A percentile compares a stretch with the other conserved stretches of the same genome.
Evolutionary conservation across 2,329 filamentous ascomycete species (phyloP).

Genomic region (Aspergillus sp.): DNA sequence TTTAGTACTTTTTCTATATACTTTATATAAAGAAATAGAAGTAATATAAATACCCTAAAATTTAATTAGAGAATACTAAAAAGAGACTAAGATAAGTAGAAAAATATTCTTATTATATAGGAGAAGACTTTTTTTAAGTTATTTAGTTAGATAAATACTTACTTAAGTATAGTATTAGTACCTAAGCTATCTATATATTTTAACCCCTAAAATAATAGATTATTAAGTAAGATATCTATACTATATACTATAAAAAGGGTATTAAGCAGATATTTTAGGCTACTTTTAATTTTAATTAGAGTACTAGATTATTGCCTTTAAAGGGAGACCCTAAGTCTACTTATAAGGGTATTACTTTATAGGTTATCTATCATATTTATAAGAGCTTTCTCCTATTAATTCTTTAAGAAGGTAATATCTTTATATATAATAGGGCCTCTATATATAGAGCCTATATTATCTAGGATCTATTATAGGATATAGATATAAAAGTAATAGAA

Average conservation of each 20-base stretch:
- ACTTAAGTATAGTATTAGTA: slow-evolving; percentile 6
- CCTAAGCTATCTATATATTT: slow-evolving; percentile 5
- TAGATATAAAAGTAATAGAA: slow-evolving; percentile 7
- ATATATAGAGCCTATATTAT: slow-evolving; percentile 7
- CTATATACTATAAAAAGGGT: slow-evolving; percentile 1
- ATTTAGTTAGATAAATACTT: slow-evolving; percentile 9
- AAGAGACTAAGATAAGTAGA: slow-evolving; percentile 6
- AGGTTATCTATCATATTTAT: slow-evolving; percentile 14
- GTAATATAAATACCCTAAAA: not conserved
- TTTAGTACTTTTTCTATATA: not conserved
- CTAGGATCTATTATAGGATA: slow-evolving; percentile 2
- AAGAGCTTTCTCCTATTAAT: slow-evolving; percentile 8
- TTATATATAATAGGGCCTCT: slow-evolving; percentile 10
- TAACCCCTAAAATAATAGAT: slow-evolving; percentile 1
- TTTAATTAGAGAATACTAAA: not conserved
- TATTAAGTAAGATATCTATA: slow-evolving; percentile 2
- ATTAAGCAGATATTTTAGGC: slow-evolving; percentile 15
- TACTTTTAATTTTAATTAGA: slow-evolving; percentile 3
- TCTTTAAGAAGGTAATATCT: slow-evolving; percentile 4
- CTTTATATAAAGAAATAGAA: not conserved
- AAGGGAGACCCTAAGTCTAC: slow-evolving; percentile 1
- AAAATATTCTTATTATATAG: slow-evolving; percentile 3
- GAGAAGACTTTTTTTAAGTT: slow-evolving; percentile 4
- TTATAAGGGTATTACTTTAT: slow-evolving; percentile 2
- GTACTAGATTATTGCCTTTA: slow-evolving; percentile 4